Percentiles rank a stretch among this genome's conserved stretches.
These are phyloP conservation scores for Cryptococcus hybrid DNA, from an alignment of 1,284 basidiomycete genomes.

Conservation along the genomic window DNA sequence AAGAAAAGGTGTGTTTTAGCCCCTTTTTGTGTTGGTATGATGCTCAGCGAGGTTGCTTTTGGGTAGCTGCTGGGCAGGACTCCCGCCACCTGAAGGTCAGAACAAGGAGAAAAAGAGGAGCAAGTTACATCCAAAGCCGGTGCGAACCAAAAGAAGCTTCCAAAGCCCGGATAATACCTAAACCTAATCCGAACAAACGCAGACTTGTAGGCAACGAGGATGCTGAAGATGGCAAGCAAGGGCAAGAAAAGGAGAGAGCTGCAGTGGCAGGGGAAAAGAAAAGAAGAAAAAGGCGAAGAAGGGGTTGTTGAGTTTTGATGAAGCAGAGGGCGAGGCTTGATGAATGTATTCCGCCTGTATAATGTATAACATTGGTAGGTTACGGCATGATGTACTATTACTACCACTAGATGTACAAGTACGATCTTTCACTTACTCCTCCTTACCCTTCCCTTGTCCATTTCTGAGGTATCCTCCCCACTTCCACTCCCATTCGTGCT, in stretches of 20 bases:
- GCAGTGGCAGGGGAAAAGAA: constrained; percentile 17
- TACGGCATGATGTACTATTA: too few relatives aligned
- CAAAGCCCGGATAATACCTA: neutral
- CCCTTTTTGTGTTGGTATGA: neutral
- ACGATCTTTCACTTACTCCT: neutral
- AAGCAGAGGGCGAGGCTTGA: constrained; percentile 27
- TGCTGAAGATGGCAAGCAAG: constrained; percentile 4
- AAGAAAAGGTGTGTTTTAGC: constrained; percentile 62
- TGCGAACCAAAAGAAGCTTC: neutral
- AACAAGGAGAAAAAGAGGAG: constrained; percentile 7
- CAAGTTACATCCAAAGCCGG: too few relatives aligned
- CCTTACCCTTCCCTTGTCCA: constrained; percentile 13
- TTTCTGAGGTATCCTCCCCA: neutral
- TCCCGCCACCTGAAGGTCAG: constrained; percentile 10
- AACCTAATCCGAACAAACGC: constrained; percentile 27
- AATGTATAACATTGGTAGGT: neutral
- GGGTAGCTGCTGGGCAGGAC: too few relatives aligned
- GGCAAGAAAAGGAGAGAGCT: constrained; percentile 5
- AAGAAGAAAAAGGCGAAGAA: constrained; percentile 45
- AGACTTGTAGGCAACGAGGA: constrained; percentile 34
- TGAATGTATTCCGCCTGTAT: neutral
- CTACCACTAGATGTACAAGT: constrained; percentile 7
- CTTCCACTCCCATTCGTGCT: too few relatives aligned
- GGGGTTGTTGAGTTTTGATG: constrained; percentile 44
- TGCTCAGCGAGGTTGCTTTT: neutral